These are phyloP conservation scores for Salix viminalis DNA, from an alignment of 345 rosid species.

Conservation along the genomic window DNA sequence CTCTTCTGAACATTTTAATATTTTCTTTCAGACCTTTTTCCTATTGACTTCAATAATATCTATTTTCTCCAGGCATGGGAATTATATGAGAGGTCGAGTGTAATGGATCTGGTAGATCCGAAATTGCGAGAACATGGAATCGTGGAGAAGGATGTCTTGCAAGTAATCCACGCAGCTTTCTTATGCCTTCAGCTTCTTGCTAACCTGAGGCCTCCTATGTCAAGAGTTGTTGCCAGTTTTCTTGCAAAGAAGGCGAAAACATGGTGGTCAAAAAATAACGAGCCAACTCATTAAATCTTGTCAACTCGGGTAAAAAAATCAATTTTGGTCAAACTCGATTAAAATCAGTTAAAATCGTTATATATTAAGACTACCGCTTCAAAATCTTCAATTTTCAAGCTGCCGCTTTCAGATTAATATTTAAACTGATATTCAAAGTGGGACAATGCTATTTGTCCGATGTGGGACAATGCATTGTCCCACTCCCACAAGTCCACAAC, in stretches of 20 bases:
- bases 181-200: conserved; percentile 55
- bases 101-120: conserved; percentile 45
- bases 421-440: no score
- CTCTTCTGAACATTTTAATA: neutral
- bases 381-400: no score
- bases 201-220: conserved; percentile 54
- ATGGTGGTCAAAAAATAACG: no score
- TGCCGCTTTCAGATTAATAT: no score
- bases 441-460: no score
- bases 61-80: conserved; percentile 52
- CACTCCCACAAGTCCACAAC: no score
- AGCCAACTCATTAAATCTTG: no score
- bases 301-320: no score
- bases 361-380: no score
- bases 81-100: conserved; percentile 36
- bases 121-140: conserved; percentile 33
- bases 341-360: no score
- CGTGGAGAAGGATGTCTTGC: conserved; percentile 39
- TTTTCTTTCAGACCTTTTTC: neutral
- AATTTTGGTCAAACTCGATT: no score
- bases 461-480: no score
- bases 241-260: conserved; percentile 35
- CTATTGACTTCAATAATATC: neutral
- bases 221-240: conserved; percentile 49
- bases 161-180: conserved; percentile 46